A percentile compares a stretch with the other conserved stretches of the same genome.
Evolutionary conservation across 176 grass and related monocot species (phyloP).

Genomic region (Carex myosuroides): DNA sequence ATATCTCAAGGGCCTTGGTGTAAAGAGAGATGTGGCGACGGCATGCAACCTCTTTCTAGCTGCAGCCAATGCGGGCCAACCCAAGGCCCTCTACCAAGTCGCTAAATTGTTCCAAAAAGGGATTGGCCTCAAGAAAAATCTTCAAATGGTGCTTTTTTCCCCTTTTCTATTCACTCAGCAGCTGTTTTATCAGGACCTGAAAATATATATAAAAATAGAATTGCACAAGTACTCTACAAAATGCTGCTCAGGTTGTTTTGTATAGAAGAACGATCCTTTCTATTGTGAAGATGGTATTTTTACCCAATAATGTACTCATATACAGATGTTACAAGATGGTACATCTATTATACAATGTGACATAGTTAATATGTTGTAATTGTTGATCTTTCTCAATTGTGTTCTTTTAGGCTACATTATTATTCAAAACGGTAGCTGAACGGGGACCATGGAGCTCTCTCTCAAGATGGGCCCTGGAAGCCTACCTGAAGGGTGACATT

Average conservation of each 20-base stretch:
- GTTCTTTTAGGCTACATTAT: conserved; percentile 55
- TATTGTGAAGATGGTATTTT: not conserved
- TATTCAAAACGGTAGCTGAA: conserved; percentile 96
- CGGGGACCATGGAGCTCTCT: conserved; percentile 94
- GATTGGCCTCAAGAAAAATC: conserved; percentile 88
- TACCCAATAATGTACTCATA: not conserved
- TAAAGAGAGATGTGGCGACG: conserved; percentile 61
- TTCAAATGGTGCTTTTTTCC: conserved; percentile 60
- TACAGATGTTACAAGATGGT: not conserved
- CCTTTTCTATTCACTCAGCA: conserved; percentile 13
- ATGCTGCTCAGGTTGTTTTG: not conserved
- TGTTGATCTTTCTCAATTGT: not conserved
- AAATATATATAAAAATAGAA: not conserved
- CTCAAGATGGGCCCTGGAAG: conserved; percentile 92
- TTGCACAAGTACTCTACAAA: not conserved
- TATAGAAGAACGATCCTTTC: not conserved
- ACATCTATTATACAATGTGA: not conserved
- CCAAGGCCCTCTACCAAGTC: conserved; percentile 97
- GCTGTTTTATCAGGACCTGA: not conserved
- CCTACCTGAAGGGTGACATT: conserved; percentile 93
- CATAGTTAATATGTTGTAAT: not conserved
- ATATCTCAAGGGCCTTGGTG: conserved; percentile 94
- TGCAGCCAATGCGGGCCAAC: conserved; percentile 85
- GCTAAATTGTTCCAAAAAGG: conserved; percentile 95
- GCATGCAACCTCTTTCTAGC: conserved; percentile 62